Conservation (phyloP, 345 rosid genomes). For the Toxicodendron radicans region DNA sequence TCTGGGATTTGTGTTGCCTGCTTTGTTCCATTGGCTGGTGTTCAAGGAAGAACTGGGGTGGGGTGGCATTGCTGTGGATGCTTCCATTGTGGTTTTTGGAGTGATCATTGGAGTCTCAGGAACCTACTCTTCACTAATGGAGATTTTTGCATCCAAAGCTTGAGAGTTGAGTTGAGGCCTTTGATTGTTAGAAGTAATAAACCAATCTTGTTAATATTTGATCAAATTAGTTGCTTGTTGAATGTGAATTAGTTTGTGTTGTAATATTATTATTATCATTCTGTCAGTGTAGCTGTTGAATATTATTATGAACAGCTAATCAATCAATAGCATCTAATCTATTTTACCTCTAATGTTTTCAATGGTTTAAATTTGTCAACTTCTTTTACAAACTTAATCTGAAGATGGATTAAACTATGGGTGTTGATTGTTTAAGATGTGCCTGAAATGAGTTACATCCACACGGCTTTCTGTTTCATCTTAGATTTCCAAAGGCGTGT, state of each 20-base stretch:
- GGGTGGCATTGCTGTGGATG: constrained; percentile 38
- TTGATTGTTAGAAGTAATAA: neutral
- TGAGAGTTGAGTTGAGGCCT: too few relatives aligned
- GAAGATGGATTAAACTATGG: too few relatives aligned
- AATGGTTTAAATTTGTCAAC: neutral
- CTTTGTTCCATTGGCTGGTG: constrained; percentile 55
- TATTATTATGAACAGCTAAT: too few relatives aligned
- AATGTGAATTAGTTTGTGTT: neutral
- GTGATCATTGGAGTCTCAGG: constrained; percentile 46
- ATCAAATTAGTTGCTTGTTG: neutral
- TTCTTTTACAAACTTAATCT: too few relatives aligned
- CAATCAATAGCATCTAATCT: neutral
- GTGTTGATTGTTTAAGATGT: too few relatives aligned
- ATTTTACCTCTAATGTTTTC: neutral
- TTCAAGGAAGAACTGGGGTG: constrained; percentile 51
- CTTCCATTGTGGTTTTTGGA: constrained; percentile 44
- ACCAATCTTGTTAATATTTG: neutral
- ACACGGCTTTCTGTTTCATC: too few relatives aligned
- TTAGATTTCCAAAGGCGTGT: too few relatives aligned
- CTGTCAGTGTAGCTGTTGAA: too few relatives aligned
- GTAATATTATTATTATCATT: too few relatives aligned
- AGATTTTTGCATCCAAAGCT: constrained; percentile 46
- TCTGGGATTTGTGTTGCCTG: constrained; percentile 66
- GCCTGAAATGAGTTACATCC: too few relatives aligned
- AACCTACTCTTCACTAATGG: constrained; percentile 57